These are phyloP conservation scores for Babesia ovis DNA, from an alignment of 169 alveolate species.

Conservation along the genomic window DNA sequence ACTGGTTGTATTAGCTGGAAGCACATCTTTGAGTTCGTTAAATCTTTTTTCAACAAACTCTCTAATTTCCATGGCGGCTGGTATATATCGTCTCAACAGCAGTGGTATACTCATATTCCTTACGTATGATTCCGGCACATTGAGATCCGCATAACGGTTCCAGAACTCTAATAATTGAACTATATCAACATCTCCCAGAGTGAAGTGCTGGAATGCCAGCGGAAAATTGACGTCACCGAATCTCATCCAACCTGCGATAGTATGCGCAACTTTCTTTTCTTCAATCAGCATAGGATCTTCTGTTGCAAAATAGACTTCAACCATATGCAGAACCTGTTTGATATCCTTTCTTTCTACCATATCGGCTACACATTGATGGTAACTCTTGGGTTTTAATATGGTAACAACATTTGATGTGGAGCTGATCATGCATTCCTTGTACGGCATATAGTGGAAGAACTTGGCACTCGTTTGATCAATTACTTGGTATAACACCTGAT, in stretches of 20 bases:
- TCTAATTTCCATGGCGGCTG: conserved; percentile 22
- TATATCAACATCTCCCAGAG: conserved; percentile 59
- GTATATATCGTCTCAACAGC: conserved; percentile 32
- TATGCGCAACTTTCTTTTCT: conserved; percentile 51
- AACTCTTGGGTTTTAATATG: conserved; percentile 28
- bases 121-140: conserved; percentile 38
- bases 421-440: conserved; percentile 27
- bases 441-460: conserved; percentile 27
- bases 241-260: conserved; percentile 63
- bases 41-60: conserved; percentile 31
- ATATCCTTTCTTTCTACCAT: conserved; percentile 36
- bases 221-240: conserved; percentile 59
- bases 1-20: conserved; percentile 3
- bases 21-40: background rate
- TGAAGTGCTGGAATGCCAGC: conserved; percentile 62
- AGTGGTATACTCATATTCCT: conserved; percentile 36
- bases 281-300: conserved; percentile 21
- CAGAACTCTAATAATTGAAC: conserved; percentile 51
- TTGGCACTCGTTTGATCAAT: conserved; percentile 45
- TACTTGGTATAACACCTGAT: conserved; percentile 55
- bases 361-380: conserved; percentile 29
- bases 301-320: conserved; percentile 41
- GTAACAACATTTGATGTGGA: conserved; percentile 50
- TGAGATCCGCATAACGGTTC: conserved; percentile 39
- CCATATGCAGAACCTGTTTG: conserved; percentile 55